Base-by-base conservation (phyloP, 176 grass and related monocot genomes). In the Echinochloa phyllopogon region DNA sequence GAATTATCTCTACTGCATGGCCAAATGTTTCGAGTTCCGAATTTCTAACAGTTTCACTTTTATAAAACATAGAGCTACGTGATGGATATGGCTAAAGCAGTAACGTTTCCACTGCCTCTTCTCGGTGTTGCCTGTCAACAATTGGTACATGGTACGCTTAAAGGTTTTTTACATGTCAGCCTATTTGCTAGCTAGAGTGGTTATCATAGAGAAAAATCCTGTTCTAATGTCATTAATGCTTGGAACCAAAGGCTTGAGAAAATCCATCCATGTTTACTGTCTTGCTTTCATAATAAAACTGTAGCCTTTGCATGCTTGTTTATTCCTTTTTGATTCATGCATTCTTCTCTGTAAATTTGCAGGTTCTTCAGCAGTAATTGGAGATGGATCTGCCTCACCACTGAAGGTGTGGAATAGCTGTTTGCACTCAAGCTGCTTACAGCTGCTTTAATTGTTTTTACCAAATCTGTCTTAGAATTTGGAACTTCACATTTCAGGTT, bases 31-130 rank as follows among this genome's bases (percentile, higher is more conserved):
- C 81, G 83, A 40, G 50, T 78, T 86, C 24, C 81, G 38, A 72
- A 77, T 82, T 56, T 69, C 70, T 85, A 59, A 72, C 45, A 53
- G 88, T 57, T 85, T 88, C 24, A 36, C 70, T 75, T 74, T 85
- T 73, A 83, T 68, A 89, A 77, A 74, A 75, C 63, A 71, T 80
- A 98, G 95, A 81, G 63, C 49, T 69, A 75, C 42, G 95, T 95
- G 85, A 88, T 98, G 93, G 87, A 91, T 75, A 91, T 81, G 82
- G 91, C 95, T 49, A 98, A 98, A 88, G 80, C 83, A 67, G 85
- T 90, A 77, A 92, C 79, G 20, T 98, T 98, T 82, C 95, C 95
- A 82, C 77, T 95, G 76, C 95, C 93, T 70, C 87, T 98, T 78
- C 76, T 93, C 33, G 70, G 87, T 79, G 87, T 90, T 79, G 75